Conservation (phyloP, 768 basidiomycete species). For the Amanita pseudoporphyria region DNA sequence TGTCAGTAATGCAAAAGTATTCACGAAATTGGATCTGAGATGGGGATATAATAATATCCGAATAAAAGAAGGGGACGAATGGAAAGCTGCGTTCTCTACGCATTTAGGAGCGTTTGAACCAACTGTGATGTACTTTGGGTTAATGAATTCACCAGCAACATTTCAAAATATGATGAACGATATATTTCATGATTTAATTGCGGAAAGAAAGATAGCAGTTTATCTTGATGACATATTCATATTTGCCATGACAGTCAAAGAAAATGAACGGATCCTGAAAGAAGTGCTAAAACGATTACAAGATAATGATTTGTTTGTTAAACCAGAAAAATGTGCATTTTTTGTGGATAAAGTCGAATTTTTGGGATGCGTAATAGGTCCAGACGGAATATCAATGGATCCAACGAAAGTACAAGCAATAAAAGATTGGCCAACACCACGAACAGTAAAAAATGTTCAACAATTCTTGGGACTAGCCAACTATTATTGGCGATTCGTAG, state of each 20-base stretch:
- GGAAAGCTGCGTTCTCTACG: too few species aligned
- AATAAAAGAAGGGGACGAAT: too few species aligned
- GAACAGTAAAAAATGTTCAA: background rate
- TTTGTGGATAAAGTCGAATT: background rate
- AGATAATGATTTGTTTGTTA: background rate
- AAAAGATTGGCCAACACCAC: too few species aligned
- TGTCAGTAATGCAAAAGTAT: too few species aligned
- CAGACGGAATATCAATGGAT: too few species aligned
- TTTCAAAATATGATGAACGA: background rate
- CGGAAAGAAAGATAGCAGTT: constrained; percentile 20
- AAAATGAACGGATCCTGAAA: background rate
- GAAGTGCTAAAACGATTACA: background rate
- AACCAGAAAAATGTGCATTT: background rate
- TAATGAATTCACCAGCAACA: background rate
- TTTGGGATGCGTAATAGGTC: background rate
- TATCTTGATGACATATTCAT: constrained; percentile 23
- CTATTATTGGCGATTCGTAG: background rate
- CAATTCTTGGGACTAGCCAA: too few species aligned
- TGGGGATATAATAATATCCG: too few species aligned
- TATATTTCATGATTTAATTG: constrained; percentile 9
- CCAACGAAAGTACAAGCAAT: too few species aligned
- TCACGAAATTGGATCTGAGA: too few species aligned
- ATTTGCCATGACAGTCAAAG: too few species aligned
- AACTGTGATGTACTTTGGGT: background rate
- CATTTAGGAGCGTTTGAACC: too few species aligned